Evolutionary conservation across 768 basidiomycete genomes (phyloP).

Genomic region (Tulasnella sp.): DNA sequence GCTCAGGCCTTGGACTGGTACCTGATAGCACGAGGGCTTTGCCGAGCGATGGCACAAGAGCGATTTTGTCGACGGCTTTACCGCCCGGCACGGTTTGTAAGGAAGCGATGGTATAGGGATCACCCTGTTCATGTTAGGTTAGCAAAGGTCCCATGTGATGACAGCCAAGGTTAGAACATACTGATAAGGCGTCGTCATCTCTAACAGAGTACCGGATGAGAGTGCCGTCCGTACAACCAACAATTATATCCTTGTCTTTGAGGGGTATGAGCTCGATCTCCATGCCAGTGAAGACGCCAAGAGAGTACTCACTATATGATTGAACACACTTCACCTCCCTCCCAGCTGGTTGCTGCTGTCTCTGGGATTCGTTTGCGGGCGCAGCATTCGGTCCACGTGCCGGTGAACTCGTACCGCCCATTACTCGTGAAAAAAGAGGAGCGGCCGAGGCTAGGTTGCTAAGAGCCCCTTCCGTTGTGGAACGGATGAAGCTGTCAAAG

Average conservation of each 20-base stretch:
- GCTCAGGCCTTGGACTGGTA: conserved; percentile 40
- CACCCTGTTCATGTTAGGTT: conserved; percentile 42
- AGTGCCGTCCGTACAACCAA: conserved; percentile 84
- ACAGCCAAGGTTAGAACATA: conserved; percentile 20
- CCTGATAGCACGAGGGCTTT: conserved; percentile 78
- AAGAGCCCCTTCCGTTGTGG: conserved; percentile 7
- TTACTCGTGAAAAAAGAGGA: conserved; percentile 37
- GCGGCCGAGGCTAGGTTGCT: conserved; percentile 37
- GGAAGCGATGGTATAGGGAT: conserved; percentile 67
- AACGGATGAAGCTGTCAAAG: conserved; percentile 31
- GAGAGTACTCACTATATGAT: conserved; percentile 25
- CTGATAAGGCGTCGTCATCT: conserved; percentile 57
- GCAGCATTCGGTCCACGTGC: background rate
- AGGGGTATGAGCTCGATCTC: background rate
- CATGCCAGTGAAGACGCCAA: background rate
- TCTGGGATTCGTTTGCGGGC: background rate
- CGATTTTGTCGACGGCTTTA: conserved; percentile 79
- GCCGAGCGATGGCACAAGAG: conserved; percentile 73
- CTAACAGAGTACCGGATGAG: conserved; percentile 78
- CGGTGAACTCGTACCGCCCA: conserved; percentile 40
- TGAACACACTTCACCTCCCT: conserved; percentile 30
- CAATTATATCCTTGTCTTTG: conserved; percentile 80
- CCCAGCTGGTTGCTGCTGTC: conserved; percentile 1
- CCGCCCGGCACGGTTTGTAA: conserved; percentile 69
- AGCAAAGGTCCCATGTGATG: conserved; percentile 44